phyloP scores from a whole-genome alignment of 352 stramenopile species.

The Phytopythium oedochilum region DNA sequence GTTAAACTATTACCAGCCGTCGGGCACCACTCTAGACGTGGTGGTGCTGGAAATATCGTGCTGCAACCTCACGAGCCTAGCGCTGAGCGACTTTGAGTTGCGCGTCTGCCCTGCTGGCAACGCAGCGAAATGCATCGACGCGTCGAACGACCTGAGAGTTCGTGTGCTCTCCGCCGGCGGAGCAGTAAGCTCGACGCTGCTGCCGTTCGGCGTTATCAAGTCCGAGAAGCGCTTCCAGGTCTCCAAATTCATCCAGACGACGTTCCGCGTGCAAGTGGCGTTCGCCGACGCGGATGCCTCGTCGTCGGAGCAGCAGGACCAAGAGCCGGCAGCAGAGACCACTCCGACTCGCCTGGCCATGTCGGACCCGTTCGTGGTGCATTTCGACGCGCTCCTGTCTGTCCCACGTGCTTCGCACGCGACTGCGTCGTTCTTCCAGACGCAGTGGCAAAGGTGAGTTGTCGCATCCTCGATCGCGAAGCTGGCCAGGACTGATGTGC shows the following conservation, averaged over 20 bases:
- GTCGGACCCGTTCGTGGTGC: constrained; percentile 40
- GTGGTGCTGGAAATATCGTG: constrained; percentile 44
- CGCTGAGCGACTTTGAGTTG: constrained; percentile 64
- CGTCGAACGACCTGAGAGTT: constrained; percentile 53
- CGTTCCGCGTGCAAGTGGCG: constrained; percentile 59
- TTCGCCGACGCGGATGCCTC: constrained; percentile 13
- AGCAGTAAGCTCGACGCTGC: constrained; percentile 30
- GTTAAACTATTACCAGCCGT: constrained; percentile 49
- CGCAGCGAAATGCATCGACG: constrained; percentile 45
- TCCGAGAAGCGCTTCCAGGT: constrained; percentile 63
- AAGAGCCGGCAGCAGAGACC: constrained; percentile 1
- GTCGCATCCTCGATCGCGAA: background rate
- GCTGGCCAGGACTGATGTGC: background rate
- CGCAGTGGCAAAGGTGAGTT: constrained; percentile 45
- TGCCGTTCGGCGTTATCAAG: constrained; percentile 55
- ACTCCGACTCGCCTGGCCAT: constrained; percentile 16
- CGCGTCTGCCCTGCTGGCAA: constrained; percentile 39
- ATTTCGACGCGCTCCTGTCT: constrained; percentile 46
- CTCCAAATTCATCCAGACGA: constrained; percentile 44
- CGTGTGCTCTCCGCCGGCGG: constrained; percentile 35
- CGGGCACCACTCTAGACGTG: constrained; percentile 36
- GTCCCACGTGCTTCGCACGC: constrained; percentile 21
- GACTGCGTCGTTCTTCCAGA: constrained; percentile 38
- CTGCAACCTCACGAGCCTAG: constrained; percentile 63
- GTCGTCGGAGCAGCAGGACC: constrained; percentile 1